A percentile compares a stretch with the other conserved stretches of the same genome.
phyloP scores from a whole-genome alignment of 2,329 filamentous ascomycete species.

The Apiospora koreana region DNA sequence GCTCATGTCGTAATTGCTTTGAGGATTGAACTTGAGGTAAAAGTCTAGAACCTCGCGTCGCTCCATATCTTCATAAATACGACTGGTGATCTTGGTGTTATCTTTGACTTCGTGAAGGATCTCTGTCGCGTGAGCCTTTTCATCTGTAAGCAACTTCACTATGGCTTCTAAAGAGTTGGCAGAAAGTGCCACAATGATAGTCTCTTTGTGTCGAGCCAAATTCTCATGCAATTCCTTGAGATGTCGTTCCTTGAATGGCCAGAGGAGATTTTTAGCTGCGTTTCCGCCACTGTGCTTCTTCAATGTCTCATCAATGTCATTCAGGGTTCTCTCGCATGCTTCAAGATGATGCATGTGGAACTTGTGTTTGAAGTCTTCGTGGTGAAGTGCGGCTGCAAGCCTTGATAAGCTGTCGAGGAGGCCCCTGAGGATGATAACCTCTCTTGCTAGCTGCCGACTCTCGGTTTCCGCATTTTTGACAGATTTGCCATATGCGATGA shows the following conservation, averaged over 20 bases:
- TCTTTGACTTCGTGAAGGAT: conserved; percentile 13
- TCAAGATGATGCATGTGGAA: conserved; percentile 20
- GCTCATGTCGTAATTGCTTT: conserved; percentile 23
- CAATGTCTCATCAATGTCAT: neutral
- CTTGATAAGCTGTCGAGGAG: conserved; percentile 23
- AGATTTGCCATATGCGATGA: conserved; percentile 25
- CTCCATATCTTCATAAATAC: conserved; percentile 18
- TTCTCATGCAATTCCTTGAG: conserved; percentile 22
- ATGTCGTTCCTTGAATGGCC: conserved; percentile 24
- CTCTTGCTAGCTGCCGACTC: conserved; percentile 21
- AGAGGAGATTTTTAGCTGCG: conserved; percentile 15
- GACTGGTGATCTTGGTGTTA: conserved; percentile 20
- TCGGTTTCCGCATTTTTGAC: conserved; percentile 25
- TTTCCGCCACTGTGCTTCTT: no score
- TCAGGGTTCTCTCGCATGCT: conserved; percentile 18
- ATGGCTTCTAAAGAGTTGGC: conserved; percentile 21
- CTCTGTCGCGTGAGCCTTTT: neutral
- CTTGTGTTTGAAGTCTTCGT: conserved; percentile 14
- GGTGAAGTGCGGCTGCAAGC: conserved; percentile 21
- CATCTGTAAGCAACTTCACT: conserved; percentile 14
- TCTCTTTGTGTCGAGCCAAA: conserved; percentile 23
- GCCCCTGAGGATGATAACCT: conserved; percentile 21
- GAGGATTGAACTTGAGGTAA: conserved; percentile 26
- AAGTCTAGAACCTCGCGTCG: conserved; percentile 19
- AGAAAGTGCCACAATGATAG: conserved; percentile 23